These are phyloP conservation scores for Penicillium daleae DNA, from an alignment of 495 filamentous ascomycete genomes.

Conservation along the genomic window DNA sequence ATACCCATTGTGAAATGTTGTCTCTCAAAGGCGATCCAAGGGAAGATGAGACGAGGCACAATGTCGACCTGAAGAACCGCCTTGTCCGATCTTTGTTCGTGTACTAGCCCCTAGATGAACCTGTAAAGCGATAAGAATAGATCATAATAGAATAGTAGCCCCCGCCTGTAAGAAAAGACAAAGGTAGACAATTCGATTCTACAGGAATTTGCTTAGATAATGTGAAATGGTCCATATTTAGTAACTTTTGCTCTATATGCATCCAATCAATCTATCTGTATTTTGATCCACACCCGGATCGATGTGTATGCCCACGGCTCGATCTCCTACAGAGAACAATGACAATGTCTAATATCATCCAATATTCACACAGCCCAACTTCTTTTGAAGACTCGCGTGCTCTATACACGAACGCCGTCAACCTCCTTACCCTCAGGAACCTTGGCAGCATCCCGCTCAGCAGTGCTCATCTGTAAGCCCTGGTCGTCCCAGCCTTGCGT, in stretches of 20 bases:
- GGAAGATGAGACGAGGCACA: not conserved
- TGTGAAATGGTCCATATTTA: slow-evolving; percentile 14
- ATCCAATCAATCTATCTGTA: slow-evolving; percentile 22
- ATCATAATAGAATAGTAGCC: not conserved
- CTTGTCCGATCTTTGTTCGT: slow-evolving; percentile 9
- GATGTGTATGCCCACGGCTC: not conserved
- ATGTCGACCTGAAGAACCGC: not conserved
- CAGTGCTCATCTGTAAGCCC: slow-evolving; percentile 46
- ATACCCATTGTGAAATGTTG: slow-evolving; percentile 6
- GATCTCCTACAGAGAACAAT: slow-evolving; percentile 14
- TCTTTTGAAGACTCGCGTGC: too few relatives aligned
- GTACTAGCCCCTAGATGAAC: not conserved
- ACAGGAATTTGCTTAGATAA: not conserved
- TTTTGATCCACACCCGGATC: not conserved
- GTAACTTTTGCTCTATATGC: slow-evolving; percentile 22
- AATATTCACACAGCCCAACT: not conserved
- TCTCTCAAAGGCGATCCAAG: not conserved
- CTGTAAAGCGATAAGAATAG: slow-evolving; percentile 4
- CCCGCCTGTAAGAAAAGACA: not conserved
- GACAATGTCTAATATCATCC: slow-evolving; percentile 18
- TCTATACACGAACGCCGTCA: slow-evolving; percentile 35
- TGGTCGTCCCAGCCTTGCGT: slow-evolving; percentile 51
- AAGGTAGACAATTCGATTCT: not conserved
- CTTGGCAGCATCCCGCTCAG: slow-evolving; percentile 45
- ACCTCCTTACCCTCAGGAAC: slow-evolving; percentile 42